Percentiles rank a stretch among this genome's conserved stretches.
phyloP scores from a whole-genome alignment of 192 early-diverging fungal species.

The Lunasporangiospora selenospora region DNA sequence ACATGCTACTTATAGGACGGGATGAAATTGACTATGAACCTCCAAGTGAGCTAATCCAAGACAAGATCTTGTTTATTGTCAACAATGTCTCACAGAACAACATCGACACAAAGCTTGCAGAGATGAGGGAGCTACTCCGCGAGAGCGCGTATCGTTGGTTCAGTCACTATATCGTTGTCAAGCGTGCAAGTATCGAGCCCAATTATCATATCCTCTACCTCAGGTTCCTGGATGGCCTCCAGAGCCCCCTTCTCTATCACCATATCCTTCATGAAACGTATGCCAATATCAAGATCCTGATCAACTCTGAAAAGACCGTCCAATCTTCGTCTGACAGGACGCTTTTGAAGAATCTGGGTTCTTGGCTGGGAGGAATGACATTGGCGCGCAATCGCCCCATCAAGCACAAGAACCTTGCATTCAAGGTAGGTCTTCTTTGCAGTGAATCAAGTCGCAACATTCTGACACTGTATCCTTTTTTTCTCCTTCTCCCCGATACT shows the following conservation, averaged over 20 bases:
- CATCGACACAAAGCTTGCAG: conserved; percentile 69
- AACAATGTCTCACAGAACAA: conserved; percentile 91
- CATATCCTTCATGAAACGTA: conserved; percentile 87
- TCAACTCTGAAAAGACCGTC: conserved; percentile 90
- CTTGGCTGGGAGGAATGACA: conserved; percentile 92
- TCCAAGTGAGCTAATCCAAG: conserved; percentile 46
- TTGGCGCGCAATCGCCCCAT: conserved; percentile 90
- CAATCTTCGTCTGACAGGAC: conserved; percentile 82
- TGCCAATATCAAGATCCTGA: conserved; percentile 77
- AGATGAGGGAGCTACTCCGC: conserved; percentile 72
- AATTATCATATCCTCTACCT: conserved; percentile 93
- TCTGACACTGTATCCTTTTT: neutral
- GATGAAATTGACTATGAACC: conserved; percentile 39
- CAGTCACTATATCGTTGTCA: conserved; percentile 88
- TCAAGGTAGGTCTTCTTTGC: conserved; percentile 65
- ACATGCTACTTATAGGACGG: conserved; percentile 49
- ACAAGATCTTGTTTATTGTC: conserved; percentile 93
- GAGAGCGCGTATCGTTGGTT: conserved; percentile 78
- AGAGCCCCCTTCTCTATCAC: conserved; percentile 61
- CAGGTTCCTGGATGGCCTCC: conserved; percentile 73
- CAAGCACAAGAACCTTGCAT: conserved; percentile 87
- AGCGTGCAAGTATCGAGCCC: conserved; percentile 91
- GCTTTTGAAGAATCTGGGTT: conserved; percentile 90
- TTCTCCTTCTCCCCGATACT: neutral
- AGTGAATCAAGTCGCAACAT: neutral